Evolutionary conservation across 352 stramenopile genomes (phyloP).

Genomic region (Achlya hypogyna): DNA sequence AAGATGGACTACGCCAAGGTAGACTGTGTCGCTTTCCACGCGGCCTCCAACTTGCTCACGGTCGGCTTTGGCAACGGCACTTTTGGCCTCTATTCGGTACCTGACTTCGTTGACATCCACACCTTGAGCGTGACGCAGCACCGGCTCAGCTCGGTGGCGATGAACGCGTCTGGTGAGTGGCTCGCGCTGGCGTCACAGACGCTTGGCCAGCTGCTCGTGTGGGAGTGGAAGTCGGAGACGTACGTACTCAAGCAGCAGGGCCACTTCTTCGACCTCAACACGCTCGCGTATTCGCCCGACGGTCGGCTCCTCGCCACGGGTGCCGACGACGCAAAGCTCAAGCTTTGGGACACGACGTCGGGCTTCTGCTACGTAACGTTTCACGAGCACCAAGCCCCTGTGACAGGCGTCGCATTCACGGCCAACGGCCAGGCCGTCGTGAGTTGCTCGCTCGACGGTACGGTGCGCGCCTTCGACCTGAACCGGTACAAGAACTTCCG

Average conservation of each 20-base stretch:
- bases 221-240: slow-evolving; percentile 99
- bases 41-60: slow-evolving; percentile 79
- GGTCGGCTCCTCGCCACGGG: slow-evolving; percentile 94
- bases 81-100: slow-evolving; percentile 97
- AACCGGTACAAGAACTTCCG: slow-evolving; percentile 99
- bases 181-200: slow-evolving; percentile 95
- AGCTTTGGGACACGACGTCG: slow-evolving; percentile 96
- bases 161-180: slow-evolving; percentile 97
- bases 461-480: slow-evolving; percentile 97
- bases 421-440: slow-evolving; percentile 89
- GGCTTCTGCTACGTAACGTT: slow-evolving; percentile 99
- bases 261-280: slow-evolving; percentile 97
- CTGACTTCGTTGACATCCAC: slow-evolving; percentile 94
- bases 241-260: slow-evolving; percentile 99
- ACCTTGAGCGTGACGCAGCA: slow-evolving; percentile 90
- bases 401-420: slow-evolving; percentile 95
- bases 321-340: slow-evolving; percentile 97
- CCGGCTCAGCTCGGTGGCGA: slow-evolving; percentile 86
- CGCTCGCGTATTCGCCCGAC: slow-evolving; percentile 96
- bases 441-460: slow-evolving; percentile 96
- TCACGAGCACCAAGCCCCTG: slow-evolving; percentile 92
- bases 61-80: slow-evolving; percentile 95
- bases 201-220: slow-evolving; percentile 98
- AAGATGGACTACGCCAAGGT: slow-evolving; percentile 88
- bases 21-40: slow-evolving; percentile 85